Percentiles rank a stretch among this genome's conserved stretches.
These are phyloP conservation scores for Alternaria brassicicola DNA, from an alignment of 2,329 filamentous ascomycete species.

Conservation along the genomic window DNA sequence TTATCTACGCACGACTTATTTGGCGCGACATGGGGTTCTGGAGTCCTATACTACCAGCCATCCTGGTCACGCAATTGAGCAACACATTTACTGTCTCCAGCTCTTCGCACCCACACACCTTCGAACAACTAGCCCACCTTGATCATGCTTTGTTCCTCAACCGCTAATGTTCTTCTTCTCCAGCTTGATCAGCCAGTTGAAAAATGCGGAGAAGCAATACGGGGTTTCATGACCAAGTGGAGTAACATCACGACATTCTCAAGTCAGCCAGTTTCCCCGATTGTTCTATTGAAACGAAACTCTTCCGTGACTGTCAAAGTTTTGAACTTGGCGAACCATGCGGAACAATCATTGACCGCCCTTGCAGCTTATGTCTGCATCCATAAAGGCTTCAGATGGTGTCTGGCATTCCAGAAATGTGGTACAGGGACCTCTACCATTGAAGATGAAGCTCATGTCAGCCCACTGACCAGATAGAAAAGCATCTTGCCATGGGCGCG, in stretches of 20 bases:
- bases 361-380: neutral
- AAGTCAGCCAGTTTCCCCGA: neutral
- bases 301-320: too few species aligned
- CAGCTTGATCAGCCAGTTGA: neutral
- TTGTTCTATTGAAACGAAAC: too few species aligned
- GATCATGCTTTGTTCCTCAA: neutral
- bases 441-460: neutral
- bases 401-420: neutral
- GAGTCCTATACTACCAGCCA: neutral
- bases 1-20: neutral
- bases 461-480: neutral
- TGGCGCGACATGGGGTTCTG: neutral
- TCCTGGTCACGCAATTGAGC: neutral
- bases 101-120: neutral
- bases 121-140: neutral
- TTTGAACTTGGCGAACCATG: neutral
- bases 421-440: rapidly evolving
- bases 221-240: neutral
- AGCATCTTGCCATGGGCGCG: neutral
- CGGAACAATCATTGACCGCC: neutral
- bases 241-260: neutral
- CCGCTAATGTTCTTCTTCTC: neutral
- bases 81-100: neutral
- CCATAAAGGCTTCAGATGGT: neutral
- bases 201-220: conserved; percentile 10